Evolutionary conservation across 2,329 filamentous ascomycete species (phyloP), one percentile per base, ranked within the genome.

Genomic region (Cladosporium sp.): DNA sequence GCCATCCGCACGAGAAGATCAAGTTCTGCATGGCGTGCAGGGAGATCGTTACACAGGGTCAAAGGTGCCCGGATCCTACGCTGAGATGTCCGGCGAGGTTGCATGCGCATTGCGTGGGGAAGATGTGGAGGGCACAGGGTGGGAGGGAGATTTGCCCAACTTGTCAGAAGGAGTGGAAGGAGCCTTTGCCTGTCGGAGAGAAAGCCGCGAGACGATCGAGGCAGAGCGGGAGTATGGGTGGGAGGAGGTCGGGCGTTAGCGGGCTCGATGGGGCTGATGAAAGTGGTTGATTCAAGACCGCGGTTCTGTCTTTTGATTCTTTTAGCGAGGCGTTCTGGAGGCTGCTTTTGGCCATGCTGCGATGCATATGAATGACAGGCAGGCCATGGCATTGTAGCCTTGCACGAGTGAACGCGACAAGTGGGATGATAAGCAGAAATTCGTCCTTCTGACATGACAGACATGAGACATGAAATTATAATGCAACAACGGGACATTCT

Each of bases 11-110:
- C 78, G 82, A 90, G 69, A 84, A 85, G 61, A 89, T 99, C 70
- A 96, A 94, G 75, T 84, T 86, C 61, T 99, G 94, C 71, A 83
- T 88, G 68, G 91, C 90, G 0, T 99, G 94, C 73, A 89, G 85
- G 71, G 91, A 96, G 63, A 88, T 97, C 61, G 84, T 97, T 39
- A 99, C 93, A 0, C 77, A 88, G 62, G 91, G 92, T 0, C 83
- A 91, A 78, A 82, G 92, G 56, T 96, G 92, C 73, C 72, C 79
- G 2, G 52, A 55, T 39, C 81, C 88, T 60, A 74, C 81, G 36
- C 34, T 57, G 9, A 45, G 48, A 40, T 97, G 92, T 70, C 77
- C 74, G 28, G 80, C 85, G 10, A 80, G 92, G 10, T 72, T 96
- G 15, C 92, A 97, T 71, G 83, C 91, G 62, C 84, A 86, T 51